Evolutionary conservation across 306 rosid genomes (phyloP).

Genomic region (Quercus rubra): DNA sequence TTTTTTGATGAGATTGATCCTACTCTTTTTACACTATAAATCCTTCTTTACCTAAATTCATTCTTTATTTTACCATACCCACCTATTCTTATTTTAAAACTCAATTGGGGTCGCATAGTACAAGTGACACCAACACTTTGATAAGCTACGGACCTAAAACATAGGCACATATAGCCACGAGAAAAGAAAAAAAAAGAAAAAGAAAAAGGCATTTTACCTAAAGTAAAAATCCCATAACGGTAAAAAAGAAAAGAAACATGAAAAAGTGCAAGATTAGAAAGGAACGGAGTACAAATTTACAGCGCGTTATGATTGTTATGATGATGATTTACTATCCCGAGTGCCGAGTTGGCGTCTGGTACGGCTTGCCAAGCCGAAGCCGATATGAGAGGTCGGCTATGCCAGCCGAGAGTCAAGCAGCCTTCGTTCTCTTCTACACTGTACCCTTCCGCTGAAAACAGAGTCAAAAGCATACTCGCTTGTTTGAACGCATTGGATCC

Average conservation of each 20-base stretch:
- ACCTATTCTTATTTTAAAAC: too few species aligned
- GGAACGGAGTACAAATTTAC: conserved; percentile 22
- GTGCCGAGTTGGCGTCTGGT: conserved; percentile 9
- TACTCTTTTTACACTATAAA: neutral
- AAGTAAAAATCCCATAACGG: neutral
- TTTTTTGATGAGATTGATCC: too few species aligned
- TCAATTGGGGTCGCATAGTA: too few species aligned
- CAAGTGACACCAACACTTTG: too few species aligned
- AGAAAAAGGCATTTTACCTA: neutral
- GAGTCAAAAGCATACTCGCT: conserved; percentile 75
- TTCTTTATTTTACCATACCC: neutral
- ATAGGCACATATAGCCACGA: too few species aligned
- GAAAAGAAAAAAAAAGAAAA: too few species aligned
- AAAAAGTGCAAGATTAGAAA: neutral
- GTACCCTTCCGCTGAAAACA: conserved; percentile 80
- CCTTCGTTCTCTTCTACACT: conserved; percentile 81
- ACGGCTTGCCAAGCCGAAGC: conserved; percentile 86
- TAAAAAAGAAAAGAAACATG: neutral
- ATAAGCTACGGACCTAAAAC: too few species aligned
- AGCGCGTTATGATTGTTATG: neutral
- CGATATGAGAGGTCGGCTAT: conserved; percentile 75
- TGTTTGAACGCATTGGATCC: conserved; percentile 90
- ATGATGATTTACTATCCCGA: conserved; percentile 12
- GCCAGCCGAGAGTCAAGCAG: conserved; percentile 87
- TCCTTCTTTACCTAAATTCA: neutral